Conservation (phyloP, 768 basidiomycete species). For the Lactifluus piperatus region DNA sequence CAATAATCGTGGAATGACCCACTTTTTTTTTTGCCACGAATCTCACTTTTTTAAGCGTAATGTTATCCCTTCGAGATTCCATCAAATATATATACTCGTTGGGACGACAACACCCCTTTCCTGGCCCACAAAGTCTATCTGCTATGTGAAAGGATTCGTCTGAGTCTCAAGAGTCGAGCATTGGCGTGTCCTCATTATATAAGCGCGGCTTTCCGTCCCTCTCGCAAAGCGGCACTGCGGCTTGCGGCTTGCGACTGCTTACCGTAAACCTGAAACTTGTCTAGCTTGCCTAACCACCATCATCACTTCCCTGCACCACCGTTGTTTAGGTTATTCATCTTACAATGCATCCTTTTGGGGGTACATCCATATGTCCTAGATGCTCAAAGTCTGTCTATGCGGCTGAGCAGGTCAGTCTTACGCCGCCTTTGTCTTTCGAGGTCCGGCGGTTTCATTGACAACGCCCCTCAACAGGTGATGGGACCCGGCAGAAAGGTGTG, state of each 20-base stretch:
- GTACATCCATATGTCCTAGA: constrained; percentile 61
- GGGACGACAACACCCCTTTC: neutral
- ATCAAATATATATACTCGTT: too few species aligned
- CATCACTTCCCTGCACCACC: neutral
- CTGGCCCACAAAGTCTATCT: neutral
- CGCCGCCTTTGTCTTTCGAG: neutral
- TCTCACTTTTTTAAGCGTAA: too few species aligned
- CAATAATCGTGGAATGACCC: too few species aligned
- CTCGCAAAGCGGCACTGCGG: neutral
- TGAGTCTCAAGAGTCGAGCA: too few species aligned
- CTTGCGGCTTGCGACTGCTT: neutral
- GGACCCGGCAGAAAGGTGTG: constrained; percentile 84
- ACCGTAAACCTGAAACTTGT: neutral
- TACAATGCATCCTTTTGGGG: constrained; percentile 64
- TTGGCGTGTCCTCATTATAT: neutral
- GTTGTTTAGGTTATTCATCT: neutral
- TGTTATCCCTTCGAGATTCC: too few species aligned
- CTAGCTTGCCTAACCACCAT: too few species aligned
- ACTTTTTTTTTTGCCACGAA: too few species aligned
- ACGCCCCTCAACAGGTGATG: constrained; percentile 44
- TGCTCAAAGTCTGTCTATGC: constrained; percentile 77
- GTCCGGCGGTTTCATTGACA: neutral
- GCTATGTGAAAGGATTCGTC: neutral
- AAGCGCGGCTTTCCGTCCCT: neutral
- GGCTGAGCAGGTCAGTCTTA: constrained; percentile 65